Conservation (phyloP, 768 basidiomycete genomes). For the Leccinum uliginosum region DNA sequence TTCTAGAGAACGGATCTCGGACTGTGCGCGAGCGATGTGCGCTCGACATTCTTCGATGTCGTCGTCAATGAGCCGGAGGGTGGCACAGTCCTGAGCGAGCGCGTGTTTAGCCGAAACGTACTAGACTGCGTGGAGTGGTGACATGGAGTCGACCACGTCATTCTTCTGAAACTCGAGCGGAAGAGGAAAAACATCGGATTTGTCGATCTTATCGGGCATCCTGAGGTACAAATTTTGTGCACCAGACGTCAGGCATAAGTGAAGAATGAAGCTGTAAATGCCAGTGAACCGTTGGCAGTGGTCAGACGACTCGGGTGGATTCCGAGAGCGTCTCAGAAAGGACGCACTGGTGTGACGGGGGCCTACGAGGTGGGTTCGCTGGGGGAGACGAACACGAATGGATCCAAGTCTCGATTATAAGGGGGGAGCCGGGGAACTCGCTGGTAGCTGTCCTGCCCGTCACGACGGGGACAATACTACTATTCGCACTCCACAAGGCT, state of each 20-base stretch:
- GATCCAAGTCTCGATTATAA: constrained; percentile 5
- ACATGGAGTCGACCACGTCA: constrained; percentile 21
- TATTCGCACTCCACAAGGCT: too few relatives aligned
- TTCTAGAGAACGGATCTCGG: constrained; percentile 17
- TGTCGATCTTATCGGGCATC: background rate
- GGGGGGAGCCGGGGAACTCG: background rate
- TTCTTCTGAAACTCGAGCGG: constrained; percentile 3
- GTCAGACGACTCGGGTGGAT: background rate
- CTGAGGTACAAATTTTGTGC: background rate
- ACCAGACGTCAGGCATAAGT: background rate
- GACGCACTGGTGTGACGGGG: constrained; percentile 5
- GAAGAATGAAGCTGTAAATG: constrained; percentile 2
- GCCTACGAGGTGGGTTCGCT: background rate
- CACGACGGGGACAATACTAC: too few relatives aligned
- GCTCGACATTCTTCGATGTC: constrained; percentile 17
- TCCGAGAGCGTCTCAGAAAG: background rate
- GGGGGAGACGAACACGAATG: background rate
- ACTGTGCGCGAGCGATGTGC: constrained; percentile 10
- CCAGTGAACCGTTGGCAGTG: background rate
- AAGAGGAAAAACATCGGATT: background rate
- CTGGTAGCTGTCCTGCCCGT: background rate
- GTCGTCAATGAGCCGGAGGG: constrained; percentile 14
- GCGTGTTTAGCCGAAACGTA: constrained; percentile 14
- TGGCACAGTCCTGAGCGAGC: constrained; percentile 13
- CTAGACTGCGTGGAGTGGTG: constrained; percentile 17